Base-by-base conservation (phyloP, 2,329 filamentous ascomycete species). In the Tolypocladium inflatum region DNA sequence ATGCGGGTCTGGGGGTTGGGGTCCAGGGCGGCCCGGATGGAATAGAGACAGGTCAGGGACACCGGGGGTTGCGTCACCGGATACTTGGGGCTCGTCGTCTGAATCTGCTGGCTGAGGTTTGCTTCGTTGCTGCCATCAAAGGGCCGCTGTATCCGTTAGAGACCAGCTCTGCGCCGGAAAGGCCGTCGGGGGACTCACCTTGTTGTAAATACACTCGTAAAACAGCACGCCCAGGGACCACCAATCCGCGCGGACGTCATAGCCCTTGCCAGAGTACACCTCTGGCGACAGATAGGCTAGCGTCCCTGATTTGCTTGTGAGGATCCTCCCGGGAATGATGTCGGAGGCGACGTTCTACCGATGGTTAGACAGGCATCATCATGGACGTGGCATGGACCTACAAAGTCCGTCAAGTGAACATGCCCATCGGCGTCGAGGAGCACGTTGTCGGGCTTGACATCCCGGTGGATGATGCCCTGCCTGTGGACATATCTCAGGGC, bases 121-220 rank as follows among this genome's bases (percentile, higher is more conserved):
- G 90, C 86, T 69, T 97, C 91, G 54, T 86, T 92, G 65, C 87
- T 90, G 56, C 91, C 93, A 68, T 97, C 91, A 64, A 97, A 99
- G 26, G 94, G 94, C 66, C 94, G 85, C 90, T 96, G 68, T 43
- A 41, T 55, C 30, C 13, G 33, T 43, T 62, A 50, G n/a, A 54
- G 26, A 15, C n/a, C 51, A 50, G 3, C 5, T 11, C 19, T 13
- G 2, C 48, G 9, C 26, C 9, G 17, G 19, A 15, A 19, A 9
- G 17, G 1, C 9, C 4, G n/a, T 13, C 15, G 15, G 30, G 26
- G 26, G 10, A 70, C 80, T 56, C 74, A 91, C 91, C 87, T 95
- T 97, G 77, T 95, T 96, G 77, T 97, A 99, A 63, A 99, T 97
- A 80, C 94, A 97, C 73, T 99, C 94, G 73, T 97, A 99, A 73